These are phyloP conservation scores for Trypanosoma avium DNA, from an alignment of 208 protist species.

Conservation along the genomic window DNA sequence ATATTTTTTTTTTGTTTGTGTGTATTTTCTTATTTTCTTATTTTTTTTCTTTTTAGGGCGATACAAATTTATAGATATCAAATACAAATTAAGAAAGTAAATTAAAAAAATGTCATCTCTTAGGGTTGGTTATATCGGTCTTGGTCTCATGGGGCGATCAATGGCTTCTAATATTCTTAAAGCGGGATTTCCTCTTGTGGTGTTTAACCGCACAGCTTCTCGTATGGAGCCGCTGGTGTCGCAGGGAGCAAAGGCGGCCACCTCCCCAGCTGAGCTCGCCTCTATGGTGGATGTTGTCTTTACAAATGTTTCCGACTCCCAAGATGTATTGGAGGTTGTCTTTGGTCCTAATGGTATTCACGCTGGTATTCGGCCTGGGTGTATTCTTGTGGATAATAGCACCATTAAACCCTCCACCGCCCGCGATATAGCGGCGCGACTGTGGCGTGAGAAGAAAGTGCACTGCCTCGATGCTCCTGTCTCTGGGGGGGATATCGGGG, in stretches of 20 bases:
- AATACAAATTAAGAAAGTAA: slow-evolving; percentile 1
- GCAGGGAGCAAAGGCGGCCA: slow-evolving; percentile 61
- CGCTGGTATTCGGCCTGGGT: slow-evolving; percentile 59
- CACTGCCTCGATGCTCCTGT: slow-evolving; percentile 93
- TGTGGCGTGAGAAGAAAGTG: slow-evolving; percentile 79
- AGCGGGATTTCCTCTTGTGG: slow-evolving; percentile 79
- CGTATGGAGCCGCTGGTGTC: slow-evolving; percentile 83
- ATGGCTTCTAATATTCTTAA: slow-evolving; percentile 91
- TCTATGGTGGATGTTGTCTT: slow-evolving; percentile 85
- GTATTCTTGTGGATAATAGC: slow-evolving; percentile 94
- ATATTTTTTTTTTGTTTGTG: neutral
- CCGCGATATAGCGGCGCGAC: slow-evolving; percentile 72
- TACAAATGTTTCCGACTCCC: slow-evolving; percentile 92
- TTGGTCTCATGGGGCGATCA: slow-evolving; percentile 93
- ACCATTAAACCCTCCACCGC: slow-evolving; percentile 94
- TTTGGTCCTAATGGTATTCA: slow-evolving; percentile 83
- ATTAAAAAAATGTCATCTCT: slow-evolving; percentile 34
- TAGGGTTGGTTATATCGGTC: slow-evolving; percentile 90
- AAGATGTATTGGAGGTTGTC: slow-evolving; percentile 87
- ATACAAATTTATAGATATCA: neutral
- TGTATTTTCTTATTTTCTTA: slow-evolving; percentile 20
- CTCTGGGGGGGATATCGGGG: slow-evolving; percentile 94
- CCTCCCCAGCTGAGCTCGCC: slow-evolving; percentile 83
- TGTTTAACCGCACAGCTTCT: slow-evolving; percentile 86
- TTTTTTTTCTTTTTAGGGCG: neutral